Base-by-base conservation (phyloP, 169 alveolate species). In the Plasmodium blacklocki region DNA sequence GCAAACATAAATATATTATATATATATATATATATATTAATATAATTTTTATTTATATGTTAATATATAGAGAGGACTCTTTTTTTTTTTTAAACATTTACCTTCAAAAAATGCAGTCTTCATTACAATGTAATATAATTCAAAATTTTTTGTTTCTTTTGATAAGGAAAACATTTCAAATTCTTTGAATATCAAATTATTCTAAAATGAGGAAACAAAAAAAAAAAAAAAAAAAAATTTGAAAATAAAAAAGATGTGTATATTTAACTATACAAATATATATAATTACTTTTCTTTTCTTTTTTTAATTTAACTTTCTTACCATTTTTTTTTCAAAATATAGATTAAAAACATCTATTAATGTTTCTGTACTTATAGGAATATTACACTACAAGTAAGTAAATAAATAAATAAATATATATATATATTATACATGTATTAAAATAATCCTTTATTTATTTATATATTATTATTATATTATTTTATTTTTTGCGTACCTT, bases 31-130 rank as follows among this genome's bases (percentile, higher is more conserved):
- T 75, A 62, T 56, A 11, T 56, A 56, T 54, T 54, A 26, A 26
- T 26, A 26, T 26, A 26, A 39, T 45, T 18, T 70, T 45, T 62
- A 47, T 4, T 39, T 47, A 32, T 45, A 71, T 19, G 26, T 68
- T 45, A 18, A 32, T 62, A 23, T 21, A 49, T 29, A 32, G 45
- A 6, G 45, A 32, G 45, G 4, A 32, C 45, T 29, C n/a, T 12
- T 58, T 49, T 50, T 59, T 39, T 23, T 9, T 32, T 50, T 54
- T 32, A 32, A 32, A 32, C 7, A 32, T 32, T 32, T 80, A 80
- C 90, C 90, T 32, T 80, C 90, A 49, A 80, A 80, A 67, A 80
- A 80, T 23, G 83, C 90, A 19, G 90, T 72, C 56, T 80, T 80
- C 90, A 80, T 68, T 21, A 80, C 90, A 23, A 62, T 80, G 83